phyloP scores from a whole-genome alignment of 139 green algal species.

The Closterium sp. region DNA sequence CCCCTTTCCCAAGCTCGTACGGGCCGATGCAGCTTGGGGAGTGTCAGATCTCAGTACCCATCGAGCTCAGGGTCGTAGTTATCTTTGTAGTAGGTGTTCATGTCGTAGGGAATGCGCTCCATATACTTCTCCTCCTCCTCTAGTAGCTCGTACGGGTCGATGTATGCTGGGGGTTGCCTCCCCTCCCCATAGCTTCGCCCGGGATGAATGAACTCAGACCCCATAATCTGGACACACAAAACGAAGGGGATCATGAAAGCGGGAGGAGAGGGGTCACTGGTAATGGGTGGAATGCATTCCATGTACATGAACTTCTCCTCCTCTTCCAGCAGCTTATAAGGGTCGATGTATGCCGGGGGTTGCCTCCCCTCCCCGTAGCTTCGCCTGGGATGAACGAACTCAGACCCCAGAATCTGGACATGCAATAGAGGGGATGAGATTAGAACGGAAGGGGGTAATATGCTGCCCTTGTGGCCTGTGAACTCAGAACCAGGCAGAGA shows the following conservation, averaged over 20 bases:
- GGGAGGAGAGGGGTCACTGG: too few species aligned
- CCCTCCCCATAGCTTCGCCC: neutral
- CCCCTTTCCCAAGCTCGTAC: too few species aligned
- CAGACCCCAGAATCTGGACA: neutral
- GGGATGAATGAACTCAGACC: neutral
- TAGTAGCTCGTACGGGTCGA: neutral
- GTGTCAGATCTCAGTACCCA: neutral
- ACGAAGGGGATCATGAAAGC: too few species aligned
- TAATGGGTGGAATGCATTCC: too few species aligned
- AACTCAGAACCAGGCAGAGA: too few species aligned
- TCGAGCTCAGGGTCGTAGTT: neutral
- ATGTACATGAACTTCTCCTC: too few species aligned
- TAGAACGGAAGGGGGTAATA: too few species aligned
- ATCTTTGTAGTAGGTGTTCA: neutral
- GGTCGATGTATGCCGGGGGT: neutral
- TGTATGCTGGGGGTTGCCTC: neutral
- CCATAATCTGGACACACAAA: neutral
- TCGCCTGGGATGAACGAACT: neutral
- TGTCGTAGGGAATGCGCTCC: neutral
- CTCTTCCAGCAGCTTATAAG: too few species aligned
- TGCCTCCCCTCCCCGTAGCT: neutral
- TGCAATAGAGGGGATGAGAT: neutral
- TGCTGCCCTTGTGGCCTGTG: too few species aligned
- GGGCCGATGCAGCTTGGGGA: too few species aligned
- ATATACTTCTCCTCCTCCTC: neutral